Evolutionary conservation across 169 alveolate genomes (phyloP).

Genomic region (Miamiensis avidus): DNA sequence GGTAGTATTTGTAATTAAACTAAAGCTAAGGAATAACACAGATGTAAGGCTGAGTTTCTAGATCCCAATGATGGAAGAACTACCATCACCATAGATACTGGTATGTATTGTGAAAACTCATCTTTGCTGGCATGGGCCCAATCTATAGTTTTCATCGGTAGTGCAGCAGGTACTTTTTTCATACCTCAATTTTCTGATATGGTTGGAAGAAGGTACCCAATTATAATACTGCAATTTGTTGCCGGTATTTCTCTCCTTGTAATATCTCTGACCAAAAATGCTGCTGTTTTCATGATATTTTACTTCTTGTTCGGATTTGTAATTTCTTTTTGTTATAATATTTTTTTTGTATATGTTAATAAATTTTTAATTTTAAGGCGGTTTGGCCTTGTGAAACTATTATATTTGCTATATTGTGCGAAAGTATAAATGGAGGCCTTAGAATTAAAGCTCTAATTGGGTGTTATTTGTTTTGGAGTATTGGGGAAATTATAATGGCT

Average conservation of each 20-base stretch:
- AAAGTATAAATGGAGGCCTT: background rate
- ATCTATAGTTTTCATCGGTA: background rate
- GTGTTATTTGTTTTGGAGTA: background rate
- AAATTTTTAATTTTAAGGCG: background rate
- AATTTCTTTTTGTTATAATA: too few relatives aligned
- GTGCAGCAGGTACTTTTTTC: background rate
- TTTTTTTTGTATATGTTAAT: too few relatives aligned
- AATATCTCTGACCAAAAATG: background rate
- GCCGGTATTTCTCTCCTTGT: background rate
- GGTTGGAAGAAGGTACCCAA: background rate
- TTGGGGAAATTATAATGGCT: background rate
- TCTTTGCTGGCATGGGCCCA: background rate
- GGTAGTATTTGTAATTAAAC: background rate
- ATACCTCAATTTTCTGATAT: background rate
- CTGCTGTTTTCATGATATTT: background rate
- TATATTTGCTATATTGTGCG: background rate
- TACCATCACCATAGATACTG: background rate
- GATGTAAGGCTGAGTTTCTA: background rate
- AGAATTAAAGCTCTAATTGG: background rate
- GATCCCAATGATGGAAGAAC: background rate
- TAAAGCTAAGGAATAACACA: background rate
- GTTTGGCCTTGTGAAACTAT: background rate
- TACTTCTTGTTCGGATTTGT: background rate
- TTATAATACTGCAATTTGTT: background rate
- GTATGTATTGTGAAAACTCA: background rate